A percentile compares a stretch with the other conserved stretches of the same genome.
Evolutionary conservation across 495 filamentous ascomycete species (phyloP).

Genomic region (Trichoderma parareesei): DNA sequence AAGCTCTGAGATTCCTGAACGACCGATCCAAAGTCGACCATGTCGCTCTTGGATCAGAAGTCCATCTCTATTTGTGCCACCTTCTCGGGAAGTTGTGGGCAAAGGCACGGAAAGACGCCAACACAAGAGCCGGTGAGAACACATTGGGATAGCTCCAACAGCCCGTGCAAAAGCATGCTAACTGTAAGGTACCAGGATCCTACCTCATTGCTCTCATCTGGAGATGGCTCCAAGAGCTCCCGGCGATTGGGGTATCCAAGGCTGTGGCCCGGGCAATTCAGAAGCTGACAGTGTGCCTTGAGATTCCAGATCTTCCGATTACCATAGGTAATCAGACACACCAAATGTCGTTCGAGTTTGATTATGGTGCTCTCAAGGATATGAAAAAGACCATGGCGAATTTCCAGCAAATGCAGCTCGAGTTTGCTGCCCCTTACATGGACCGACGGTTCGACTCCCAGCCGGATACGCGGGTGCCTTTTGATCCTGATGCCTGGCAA

Average conservation of each 20-base stretch:
- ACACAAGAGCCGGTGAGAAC: background rate
- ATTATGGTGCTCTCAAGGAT: conserved; percentile 11
- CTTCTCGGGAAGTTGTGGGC: conserved; percentile 25
- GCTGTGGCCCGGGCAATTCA: background rate
- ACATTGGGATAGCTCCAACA: background rate
- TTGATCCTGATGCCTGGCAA: conserved; percentile 72
- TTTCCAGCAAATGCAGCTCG: conserved; percentile 50
- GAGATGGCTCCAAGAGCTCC: conserved; percentile 5
- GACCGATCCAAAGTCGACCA: conserved; percentile 23
- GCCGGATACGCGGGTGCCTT: conserved; percentile 56
- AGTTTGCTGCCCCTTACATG: conserved; percentile 62
- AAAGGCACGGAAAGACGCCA: background rate
- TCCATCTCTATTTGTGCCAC: conserved; percentile 38
- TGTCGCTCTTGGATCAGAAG: conserved; percentile 31
- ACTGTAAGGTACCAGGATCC: background rate
- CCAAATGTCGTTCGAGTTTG: conserved; percentile 14
- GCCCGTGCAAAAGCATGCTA: conserved; percentile 5
- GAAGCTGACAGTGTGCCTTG: background rate
- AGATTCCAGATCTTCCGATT: background rate
- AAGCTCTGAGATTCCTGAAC: conserved; percentile 34
- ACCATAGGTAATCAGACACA: background rate
- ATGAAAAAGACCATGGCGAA: conserved; percentile 10
- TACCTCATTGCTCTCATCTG: conserved; percentile 5
- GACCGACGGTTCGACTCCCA: conserved; percentile 62
- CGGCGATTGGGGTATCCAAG: background rate